Base-by-base conservation (phyloP, 2,329 filamentous ascomycete genomes). In the Xylaria multiplex region DNA sequence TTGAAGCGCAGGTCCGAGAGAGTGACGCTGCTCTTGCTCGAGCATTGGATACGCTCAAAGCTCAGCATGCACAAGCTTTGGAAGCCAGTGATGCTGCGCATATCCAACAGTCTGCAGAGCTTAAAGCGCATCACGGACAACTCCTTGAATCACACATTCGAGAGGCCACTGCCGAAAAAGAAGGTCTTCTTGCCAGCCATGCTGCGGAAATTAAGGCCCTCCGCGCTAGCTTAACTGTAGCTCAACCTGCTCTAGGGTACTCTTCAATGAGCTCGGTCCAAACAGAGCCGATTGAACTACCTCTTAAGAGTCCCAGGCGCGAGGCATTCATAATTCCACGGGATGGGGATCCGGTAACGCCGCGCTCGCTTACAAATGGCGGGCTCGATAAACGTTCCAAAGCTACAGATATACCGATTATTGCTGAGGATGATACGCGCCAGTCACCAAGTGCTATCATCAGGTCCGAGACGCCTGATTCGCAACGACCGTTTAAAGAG, bases 341-440 rank as follows among this genome's bases (percentile, higher is more conserved):
- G 19, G 84, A 86, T 46, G 37, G 40, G 3, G 55, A 83, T 19
- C 72, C 79, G 63, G 81, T 81, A 22, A 78, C 82, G 13, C 73
- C 79, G 76, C 73, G 76, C 77, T 70, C 77, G 37, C 76, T 82
- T 81, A 11, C 50, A 40, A 59, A 55, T 24, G 22, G 55, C 13
- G n/a, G 54, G 42, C 37, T 62, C 65, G 81, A 83, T 71, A 81
- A 80, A 65, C 84, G 81, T 70, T 75, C 74, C 45, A 80, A 79
- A 64, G 75, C 77, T 22, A 72, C 78, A 2, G 67, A 74, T 3
- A 77, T 79, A 0, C 81, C 82, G 8, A 73, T 86, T 57, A 89
- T 91, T 75, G 87, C 87, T 2, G 89, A 91, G 74, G 89, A 92
- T 72, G 86, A 88, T 67, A 88, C 87, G 2, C 81, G 84, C 48